A percentile compares a stretch with the other conserved stretches of the same genome.
Evolutionary conservation across 1,284 basidiomycete species (phyloP).

Genomic region (Naganishia sp.): DNA sequence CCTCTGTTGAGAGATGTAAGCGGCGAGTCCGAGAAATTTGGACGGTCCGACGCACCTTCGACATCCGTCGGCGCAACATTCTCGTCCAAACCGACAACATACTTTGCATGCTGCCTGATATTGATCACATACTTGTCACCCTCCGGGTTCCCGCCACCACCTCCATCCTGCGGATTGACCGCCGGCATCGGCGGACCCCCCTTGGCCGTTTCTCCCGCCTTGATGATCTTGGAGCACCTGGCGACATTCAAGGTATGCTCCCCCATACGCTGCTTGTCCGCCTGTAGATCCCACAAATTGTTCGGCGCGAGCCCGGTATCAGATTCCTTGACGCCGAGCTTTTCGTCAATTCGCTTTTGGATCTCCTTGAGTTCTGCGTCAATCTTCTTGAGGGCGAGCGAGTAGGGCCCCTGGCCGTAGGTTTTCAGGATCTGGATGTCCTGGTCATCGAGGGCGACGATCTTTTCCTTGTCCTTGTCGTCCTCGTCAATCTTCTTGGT

Average conservation of each 20-base stretch:
- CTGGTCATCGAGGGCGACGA: constrained; percentile 92
- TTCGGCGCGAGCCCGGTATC: constrained; percentile 96
- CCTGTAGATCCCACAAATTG: constrained; percentile 91
- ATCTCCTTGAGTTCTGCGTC: constrained; percentile 94
- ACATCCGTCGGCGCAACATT: constrained; percentile 97
- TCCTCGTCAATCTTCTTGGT: constrained; percentile 69
- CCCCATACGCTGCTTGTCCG: constrained; percentile 83
- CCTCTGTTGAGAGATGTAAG: constrained; percentile 60
- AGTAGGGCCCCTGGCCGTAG: constrained; percentile 99
- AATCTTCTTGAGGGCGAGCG: constrained; percentile 79
- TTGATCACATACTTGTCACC: constrained; percentile 99
- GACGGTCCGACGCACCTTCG: constrained; percentile 56
- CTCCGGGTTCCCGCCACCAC: constrained; percentile 60
- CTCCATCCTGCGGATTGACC: constrained; percentile 52
- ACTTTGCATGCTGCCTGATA: constrained; percentile 99
- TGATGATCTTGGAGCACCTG: constrained; percentile 97
- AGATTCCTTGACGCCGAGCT: constrained; percentile 96
- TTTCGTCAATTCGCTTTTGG: constrained; percentile 96
- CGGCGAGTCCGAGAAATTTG: neutral
- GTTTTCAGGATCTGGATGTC: constrained; percentile 99
- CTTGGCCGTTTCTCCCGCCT: constrained; percentile 54
- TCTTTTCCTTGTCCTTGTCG: constrained; percentile 86
- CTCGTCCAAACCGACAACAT: constrained; percentile 95
- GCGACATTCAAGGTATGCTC: constrained; percentile 96
- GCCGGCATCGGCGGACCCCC: constrained; percentile 61